These are phyloP conservation scores for Sungouiella thailandica DNA, from an alignment of 805 yeast species.

Conservation along the genomic window DNA sequence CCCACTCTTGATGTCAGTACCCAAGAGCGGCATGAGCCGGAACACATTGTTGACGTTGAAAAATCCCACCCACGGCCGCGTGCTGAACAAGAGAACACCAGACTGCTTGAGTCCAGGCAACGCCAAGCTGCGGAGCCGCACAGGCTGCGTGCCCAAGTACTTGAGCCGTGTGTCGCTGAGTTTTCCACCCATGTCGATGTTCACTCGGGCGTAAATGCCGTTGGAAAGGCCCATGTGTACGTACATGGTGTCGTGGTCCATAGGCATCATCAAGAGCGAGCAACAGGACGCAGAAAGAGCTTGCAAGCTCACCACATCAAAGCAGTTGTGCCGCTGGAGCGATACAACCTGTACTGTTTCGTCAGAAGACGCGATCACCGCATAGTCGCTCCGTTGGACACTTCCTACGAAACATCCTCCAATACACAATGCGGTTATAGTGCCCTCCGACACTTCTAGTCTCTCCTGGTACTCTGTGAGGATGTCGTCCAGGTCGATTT, in stretches of 20 bases:
- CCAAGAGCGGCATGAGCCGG: slow-evolving; percentile 44
- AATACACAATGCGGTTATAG: slow-evolving; percentile 43
- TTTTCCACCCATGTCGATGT: slow-evolving; percentile 57
- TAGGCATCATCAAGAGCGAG: slow-evolving; percentile 20
- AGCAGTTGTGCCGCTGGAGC: slow-evolving; percentile 50
- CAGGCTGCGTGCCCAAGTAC: slow-evolving; percentile 68
- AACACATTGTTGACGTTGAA: slow-evolving; percentile 27
- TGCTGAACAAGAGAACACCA: slow-evolving; percentile 46
- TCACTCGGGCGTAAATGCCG: slow-evolving; percentile 71
- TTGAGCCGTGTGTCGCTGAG: slow-evolving; percentile 60
- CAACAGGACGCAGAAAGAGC: slow-evolving; percentile 48
- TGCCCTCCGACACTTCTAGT: slow-evolving; percentile 46
- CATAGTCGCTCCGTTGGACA: slow-evolving; percentile 42
- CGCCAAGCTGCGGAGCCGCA: slow-evolving; percentile 40
- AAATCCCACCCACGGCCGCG: slow-evolving; percentile 54
- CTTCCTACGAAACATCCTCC: slow-evolving; percentile 49
- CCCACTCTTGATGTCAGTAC: slow-evolving; percentile 40
- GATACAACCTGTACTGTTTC: slow-evolving; percentile 65
- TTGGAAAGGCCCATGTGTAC: slow-evolving; percentile 79
- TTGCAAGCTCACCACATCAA: slow-evolving; percentile 62
- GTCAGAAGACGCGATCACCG: slow-evolving; percentile 72
- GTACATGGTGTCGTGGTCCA: slow-evolving; percentile 18
- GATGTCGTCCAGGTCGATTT: slow-evolving; percentile 55
- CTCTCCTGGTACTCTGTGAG: slow-evolving; percentile 67
- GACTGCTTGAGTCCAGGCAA: slow-evolving; percentile 18